These are phyloP conservation scores for Rhodamnia rubescens DNA, from an alignment of 345 rosid species.

Conservation along the genomic window DNA sequence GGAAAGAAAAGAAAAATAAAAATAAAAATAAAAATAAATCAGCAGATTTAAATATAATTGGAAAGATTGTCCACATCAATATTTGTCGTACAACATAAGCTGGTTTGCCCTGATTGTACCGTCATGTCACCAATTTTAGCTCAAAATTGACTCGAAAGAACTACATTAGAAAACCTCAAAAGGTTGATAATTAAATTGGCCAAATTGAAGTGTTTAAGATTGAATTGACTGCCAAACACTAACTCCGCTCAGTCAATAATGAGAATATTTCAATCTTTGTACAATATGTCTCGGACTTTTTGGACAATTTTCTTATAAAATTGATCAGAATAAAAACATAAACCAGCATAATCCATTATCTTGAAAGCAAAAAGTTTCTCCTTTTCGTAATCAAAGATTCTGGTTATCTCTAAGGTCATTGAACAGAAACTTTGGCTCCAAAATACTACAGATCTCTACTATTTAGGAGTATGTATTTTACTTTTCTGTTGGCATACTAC, in stretches of 20 bases:
- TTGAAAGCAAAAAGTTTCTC: background rate
- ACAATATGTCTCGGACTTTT: fast-evolving
- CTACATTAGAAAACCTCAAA: background rate
- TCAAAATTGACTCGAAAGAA: fast-evolving
- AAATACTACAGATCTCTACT: background rate
- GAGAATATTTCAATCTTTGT: no score
- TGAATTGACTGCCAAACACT: background rate
- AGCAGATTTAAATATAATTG: no score
- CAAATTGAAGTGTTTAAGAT: background rate
- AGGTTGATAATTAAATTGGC: background rate
- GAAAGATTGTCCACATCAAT: no score
- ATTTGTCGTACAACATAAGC: no score
- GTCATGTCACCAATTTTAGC: background rate
- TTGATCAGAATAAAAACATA: background rate
- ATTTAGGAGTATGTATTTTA: background rate
- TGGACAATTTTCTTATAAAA: background rate
- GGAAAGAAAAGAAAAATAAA: no score
- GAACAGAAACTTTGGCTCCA: background rate
- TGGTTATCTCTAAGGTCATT: background rate
- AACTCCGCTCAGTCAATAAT: no score
- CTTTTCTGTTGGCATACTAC: background rate
- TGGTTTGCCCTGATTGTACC: no score
- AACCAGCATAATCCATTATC: background rate
- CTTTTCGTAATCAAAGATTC: background rate
- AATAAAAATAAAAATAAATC: no score